phyloP scores from a whole-genome alignment of 2,329 filamentous ascomycete species.

The Fusarium guadeloupense region DNA sequence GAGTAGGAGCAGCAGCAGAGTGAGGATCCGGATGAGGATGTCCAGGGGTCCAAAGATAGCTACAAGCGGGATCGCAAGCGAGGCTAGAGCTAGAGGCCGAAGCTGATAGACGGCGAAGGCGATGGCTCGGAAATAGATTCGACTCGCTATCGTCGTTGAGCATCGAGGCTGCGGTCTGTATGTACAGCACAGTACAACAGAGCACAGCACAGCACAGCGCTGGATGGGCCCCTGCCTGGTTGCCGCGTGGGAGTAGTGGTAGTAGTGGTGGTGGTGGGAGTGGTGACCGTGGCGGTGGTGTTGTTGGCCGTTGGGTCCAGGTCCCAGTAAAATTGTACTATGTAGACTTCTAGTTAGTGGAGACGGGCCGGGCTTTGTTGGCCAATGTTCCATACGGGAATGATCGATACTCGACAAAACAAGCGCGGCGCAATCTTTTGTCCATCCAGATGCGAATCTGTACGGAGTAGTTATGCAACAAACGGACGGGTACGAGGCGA shows the following conservation, averaged over 20 bases:
- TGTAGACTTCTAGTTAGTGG: conserved; percentile 37
- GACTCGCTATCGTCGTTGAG: conserved; percentile 25
- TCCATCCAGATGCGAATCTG: conserved; percentile 10
- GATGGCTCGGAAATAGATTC: conserved; percentile 32
- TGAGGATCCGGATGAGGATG: conserved; percentile 3
- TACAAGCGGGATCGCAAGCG: conserved; percentile 32
- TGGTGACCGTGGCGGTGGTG: conserved; percentile 41
- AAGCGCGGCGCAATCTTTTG: conserved; percentile 32
- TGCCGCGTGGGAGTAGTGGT: conserved; percentile 38
- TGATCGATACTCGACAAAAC: conserved; percentile 38
- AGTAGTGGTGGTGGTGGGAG: conserved; percentile 38
- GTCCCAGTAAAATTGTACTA: conserved; percentile 37
- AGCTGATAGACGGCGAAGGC: conserved; percentile 25
- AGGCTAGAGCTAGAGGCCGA: conserved; percentile 23
- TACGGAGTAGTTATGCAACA: conserved; percentile 19
- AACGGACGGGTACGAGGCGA: conserved; percentile 22
- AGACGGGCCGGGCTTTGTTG: conserved; percentile 36
- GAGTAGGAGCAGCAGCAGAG: background rate
- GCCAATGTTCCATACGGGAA: conserved; percentile 34
- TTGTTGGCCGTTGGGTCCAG: conserved; percentile 30
- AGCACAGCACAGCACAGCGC: conserved; percentile 2
- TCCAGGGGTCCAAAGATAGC: conserved; percentile 18
- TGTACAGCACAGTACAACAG: background rate
- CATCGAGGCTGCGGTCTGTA: conserved; percentile 25
- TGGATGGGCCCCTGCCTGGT: conserved; percentile 38